phyloP scores from a whole-genome alignment of 78 protist genomes.

The Cavenderia fasciculata region DNA sequence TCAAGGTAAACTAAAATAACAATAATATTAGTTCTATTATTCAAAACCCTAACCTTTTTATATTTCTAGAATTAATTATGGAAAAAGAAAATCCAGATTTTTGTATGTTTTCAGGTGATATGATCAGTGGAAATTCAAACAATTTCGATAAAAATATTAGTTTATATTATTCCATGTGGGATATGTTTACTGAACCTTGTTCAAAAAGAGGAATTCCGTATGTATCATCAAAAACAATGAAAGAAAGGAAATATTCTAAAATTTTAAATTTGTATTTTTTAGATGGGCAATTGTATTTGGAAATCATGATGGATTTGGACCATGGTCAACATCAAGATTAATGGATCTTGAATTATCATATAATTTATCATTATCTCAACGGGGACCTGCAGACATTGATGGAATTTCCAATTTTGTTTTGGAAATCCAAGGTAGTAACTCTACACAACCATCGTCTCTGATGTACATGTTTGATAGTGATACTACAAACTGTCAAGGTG shows the following conservation, averaged over 20 bases:
- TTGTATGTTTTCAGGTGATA: slow-evolving; percentile 65
- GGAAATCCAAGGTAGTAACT: neutral
- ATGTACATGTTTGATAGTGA: slow-evolving; percentile 52
- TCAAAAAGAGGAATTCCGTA: slow-evolving; percentile 35
- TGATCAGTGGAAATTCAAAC: slow-evolving; percentile 26
- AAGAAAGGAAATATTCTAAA: neutral
- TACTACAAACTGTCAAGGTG: neutral
- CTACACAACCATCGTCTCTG: neutral
- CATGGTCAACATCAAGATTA: neutral
- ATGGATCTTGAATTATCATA: slow-evolving; percentile 7
- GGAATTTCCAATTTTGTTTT: slow-evolving; percentile 33
- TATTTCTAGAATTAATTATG: slow-evolving; percentile 1
- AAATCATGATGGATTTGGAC: slow-evolving; percentile 60
- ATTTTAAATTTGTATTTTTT: neutral
- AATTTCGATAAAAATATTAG: neutral
- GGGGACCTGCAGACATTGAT: neutral
- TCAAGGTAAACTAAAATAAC: slow-evolving; percentile 11
- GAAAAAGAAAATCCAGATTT: slow-evolving; percentile 45
- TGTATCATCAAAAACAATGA: neutral
- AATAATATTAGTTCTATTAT: too few relatives aligned
- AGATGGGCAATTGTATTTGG: slow-evolving; percentile 69
- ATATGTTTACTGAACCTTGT: slow-evolving; percentile 22
- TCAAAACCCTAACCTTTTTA: neutral
- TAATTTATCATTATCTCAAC: slow-evolving; percentile 3
- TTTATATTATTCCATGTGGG: neutral